Base-by-base conservation (phyloP, 768 basidiomycete species). In the Mrakia blollopis region DNA sequence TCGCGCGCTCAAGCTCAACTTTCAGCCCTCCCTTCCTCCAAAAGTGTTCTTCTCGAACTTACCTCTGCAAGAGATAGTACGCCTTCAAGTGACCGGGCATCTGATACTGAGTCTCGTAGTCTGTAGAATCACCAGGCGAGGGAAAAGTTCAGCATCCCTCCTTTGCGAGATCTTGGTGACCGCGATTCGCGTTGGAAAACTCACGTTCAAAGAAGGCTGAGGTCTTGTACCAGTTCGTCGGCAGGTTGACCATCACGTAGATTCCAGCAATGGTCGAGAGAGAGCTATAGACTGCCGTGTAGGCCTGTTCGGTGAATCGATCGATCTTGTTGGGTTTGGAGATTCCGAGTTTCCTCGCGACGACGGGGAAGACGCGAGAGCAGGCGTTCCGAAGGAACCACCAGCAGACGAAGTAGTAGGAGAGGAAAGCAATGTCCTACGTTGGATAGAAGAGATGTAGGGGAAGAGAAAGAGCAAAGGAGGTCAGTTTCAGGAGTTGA, bases 61-160 rank as follows among this genome's bases (percentile, higher is more conserved):
- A 71, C 44, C 39, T 44, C 50, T 71, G 70, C 25, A 54, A 9
- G 1, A 71, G 70, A 32, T 71, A 71, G 30, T 71, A 71, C 14
- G 70, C 70, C 70, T 71, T 71, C 0, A 71, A 30, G n/a, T 71
- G 28, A 32, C 47, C 50, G 14, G 70, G 70, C 50, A 71, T 71
- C 70, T 71, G 70, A 30, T 71, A 71, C 25, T 71, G 70, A 54
- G n/a, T 71, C 70, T 71, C 70, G 50, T 71, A 71, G 70, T 54
- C 70, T 71, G 30, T 35, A 8, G 11, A 32, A 30, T 13, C 18
- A 54, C 39, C 18, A n/a, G n/a, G 41, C 23, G 21, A 69, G 13
- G 35, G 14, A 37, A 13, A 16, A 32, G 13, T 25, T 69, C 23
- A 39, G 44, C 44, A 50, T 50, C 18, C 47, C 7, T 50, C 47